Base-by-base conservation (phyloP, 139 green algal genomes). In the Ettlia oleoabundans region DNA sequence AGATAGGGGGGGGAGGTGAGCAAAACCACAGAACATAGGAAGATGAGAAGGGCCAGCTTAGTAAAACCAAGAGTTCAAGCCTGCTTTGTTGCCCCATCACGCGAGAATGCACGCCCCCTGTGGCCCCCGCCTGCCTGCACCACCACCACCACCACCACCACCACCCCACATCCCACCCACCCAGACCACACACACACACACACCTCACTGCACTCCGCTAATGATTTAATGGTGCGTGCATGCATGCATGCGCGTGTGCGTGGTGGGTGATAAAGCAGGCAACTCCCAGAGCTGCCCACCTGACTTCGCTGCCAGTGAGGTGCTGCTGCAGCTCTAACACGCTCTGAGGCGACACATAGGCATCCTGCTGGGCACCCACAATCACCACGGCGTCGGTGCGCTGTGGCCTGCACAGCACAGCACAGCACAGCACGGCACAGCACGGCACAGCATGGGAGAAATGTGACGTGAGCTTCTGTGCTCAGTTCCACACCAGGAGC, bases 331-430 rank as follows among this genome's bases (percentile, higher is more conserved):
- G 71, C 82, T 92, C 86, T 38, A 82, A 40, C 30, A 94, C 80
- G 33, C 82, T 91, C 42, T 88, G 40, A n/a, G 75, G 75, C 32
- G 75, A 70, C n/a, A 95, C 93, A 74, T 96, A 97, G 2, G 87
- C 94, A 67, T 97, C 94, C 55, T 96, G 76, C 18, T 42, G 80
- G 3, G 94, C 94, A 0, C 89, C 94, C 43, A 97, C 92, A 33
- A 97, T 78, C 7, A 97, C 82, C 0, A 90, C 88, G 1, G 94
- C 94, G 72, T 96, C 89, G 19, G 92, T 85, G 9, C 92, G 85
- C 3, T 83, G 79, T 1, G 93, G 93, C 58, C 86, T 93, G 87
- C 61, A n/a, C 55, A 65, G 55, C 26, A 26, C 5, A 38, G 35
- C 52, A 13, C 13, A 37, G 9, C 5, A 22, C 6, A 30, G 3